Conservation (phyloP, 768 basidiomycete species). For the Naematelia encephala region DNA sequence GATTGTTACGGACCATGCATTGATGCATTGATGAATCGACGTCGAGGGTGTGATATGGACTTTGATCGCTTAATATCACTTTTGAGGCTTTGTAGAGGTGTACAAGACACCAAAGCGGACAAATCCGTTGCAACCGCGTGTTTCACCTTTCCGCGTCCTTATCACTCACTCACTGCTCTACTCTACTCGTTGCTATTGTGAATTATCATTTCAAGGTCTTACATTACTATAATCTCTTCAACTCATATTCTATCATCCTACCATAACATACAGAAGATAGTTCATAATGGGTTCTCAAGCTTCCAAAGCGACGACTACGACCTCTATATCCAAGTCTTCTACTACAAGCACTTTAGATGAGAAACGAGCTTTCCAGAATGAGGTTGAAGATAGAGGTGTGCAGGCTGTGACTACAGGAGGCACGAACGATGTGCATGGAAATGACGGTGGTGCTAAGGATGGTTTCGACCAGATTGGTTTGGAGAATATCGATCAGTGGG, state of each 20-base stretch:
- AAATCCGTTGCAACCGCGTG: background rate
- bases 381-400: background rate
- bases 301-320: constrained; percentile 9
- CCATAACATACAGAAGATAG: too few relatives aligned
- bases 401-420: background rate
- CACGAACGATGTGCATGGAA: constrained; percentile 7
- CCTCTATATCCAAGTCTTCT: background rate
- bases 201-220: too few relatives aligned
- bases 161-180: too few relatives aligned
- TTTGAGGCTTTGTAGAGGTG: too few relatives aligned
- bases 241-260: too few relatives aligned
- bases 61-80: too few relatives aligned
- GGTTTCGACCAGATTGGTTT: background rate
- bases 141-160: too few relatives aligned
- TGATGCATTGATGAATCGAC: background rate
- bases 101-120: too few relatives aligned
- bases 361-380: background rate
- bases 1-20: background rate
- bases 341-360: background rate
- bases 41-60: too few relatives aligned
- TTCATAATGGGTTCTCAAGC: constrained; percentile 22
- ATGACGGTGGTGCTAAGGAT: background rate
- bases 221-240: too few relatives aligned
- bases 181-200: too few relatives aligned
- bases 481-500: background rate